Conservation (phyloP, 2,329 filamentous ascomycete species). For the Lomentospora prolificans region DNA sequence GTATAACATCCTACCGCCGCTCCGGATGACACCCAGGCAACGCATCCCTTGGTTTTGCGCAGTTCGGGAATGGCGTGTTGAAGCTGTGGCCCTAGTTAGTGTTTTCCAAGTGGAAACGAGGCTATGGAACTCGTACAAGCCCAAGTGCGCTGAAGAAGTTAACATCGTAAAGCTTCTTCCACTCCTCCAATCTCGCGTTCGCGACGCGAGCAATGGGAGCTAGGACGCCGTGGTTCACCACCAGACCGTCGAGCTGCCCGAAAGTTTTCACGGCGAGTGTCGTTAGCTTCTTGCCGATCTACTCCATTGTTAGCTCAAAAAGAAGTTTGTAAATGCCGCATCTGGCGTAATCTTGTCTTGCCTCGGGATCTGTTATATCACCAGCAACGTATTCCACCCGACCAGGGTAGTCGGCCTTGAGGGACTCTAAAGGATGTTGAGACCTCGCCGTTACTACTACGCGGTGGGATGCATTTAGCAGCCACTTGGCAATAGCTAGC, state of each 20-base stretch:
- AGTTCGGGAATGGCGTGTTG: constrained; percentile 62
- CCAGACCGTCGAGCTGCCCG: constrained; percentile 65
- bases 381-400: constrained; percentile 47
- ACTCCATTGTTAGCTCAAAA: too few species aligned
- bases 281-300: constrained; percentile 43
- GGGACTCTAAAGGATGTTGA: constrained; percentile 33
- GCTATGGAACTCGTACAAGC: constrained; percentile 45
- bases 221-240: constrained; percentile 81
- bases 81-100: constrained; percentile 35
- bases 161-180: constrained; percentile 66
- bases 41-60: constrained; percentile 56
- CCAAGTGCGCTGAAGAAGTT: constrained; percentile 81
- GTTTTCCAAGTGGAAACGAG: background rate
- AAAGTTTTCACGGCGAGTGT: constrained; percentile 57
- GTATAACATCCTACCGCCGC: constrained; percentile 57
- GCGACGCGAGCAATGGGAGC: constrained; percentile 64
- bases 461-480: constrained; percentile 45
- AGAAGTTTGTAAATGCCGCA: too few species aligned
- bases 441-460: constrained; percentile 50
- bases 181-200: constrained; percentile 60
- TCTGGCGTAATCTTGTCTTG: too few species aligned
- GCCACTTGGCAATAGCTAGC: constrained; percentile 40
- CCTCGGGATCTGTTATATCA: constrained; percentile 44
- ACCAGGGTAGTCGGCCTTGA: constrained; percentile 40
- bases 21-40: constrained; percentile 73